Base-by-base conservation (phyloP, 2,329 filamentous ascomycete species). In the Plenodomus lindquistii region DNA sequence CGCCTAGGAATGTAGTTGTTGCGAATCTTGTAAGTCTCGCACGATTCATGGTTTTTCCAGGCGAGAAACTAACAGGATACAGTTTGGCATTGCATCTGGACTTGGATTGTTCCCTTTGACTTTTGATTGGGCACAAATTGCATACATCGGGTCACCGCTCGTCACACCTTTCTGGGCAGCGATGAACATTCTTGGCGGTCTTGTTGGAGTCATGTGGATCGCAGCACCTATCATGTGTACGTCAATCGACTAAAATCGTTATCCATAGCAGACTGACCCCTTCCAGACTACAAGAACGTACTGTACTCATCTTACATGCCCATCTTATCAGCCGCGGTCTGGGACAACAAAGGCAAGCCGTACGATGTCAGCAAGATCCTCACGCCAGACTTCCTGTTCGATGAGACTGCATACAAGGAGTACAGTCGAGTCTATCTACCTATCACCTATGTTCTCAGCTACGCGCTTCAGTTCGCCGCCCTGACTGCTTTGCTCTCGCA, bases 91-190 rank as follows among this genome's bases (percentile, higher is more conserved):
- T 15, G 82, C 85, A n/a, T 93, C 90, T 2, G 91, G 91, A 2
- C 80, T 96, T 13, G 90, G 90, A 1, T 75, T 96, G 27, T 91
- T 95, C 53, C 91, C 91, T 0, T 69, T 96, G 62, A 95, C 91
- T 0, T 95, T 96, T 64, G 91, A 96, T 74, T 96, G 91, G 91
- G 88, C 89, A 0, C 91, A 96, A 66, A 86, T 96, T 54, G 90
- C 91, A 0, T 84, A 93, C 65, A 94, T 95, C 60, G 91, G 91
- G 15, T 94, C 89, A 3, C 91, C 88, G 0, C 77, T 95, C 6
- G 79, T 94, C 15, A 91, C 90, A 0, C 90, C 90, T 0, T 94
- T 93, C 71, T 91, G 90, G 89, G 87, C 89, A 35, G 87, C 89
- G 8, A 84, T 92, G 73, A 94, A 94, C 63, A 89, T 94, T 31